Percentiles rank a stretch among this genome's conserved stretches.
Conservation (phyloP, 2,329 filamentous ascomycete genomes). For the Microsporum canis region DNA sequence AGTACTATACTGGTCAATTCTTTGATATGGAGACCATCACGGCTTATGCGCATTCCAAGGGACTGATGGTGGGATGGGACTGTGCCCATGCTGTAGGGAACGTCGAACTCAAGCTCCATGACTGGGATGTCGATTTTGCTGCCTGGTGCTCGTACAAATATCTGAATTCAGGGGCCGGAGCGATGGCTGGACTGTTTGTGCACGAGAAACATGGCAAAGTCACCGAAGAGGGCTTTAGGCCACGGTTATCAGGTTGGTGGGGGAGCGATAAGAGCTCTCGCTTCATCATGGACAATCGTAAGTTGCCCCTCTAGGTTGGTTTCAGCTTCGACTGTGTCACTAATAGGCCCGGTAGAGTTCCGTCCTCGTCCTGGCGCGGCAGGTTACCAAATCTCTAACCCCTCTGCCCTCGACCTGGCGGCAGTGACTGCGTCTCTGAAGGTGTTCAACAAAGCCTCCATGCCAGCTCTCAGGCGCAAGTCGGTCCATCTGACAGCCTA, state of each 20-base stretch:
- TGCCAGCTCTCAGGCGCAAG: slow-evolving; percentile 57
- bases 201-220: slow-evolving; percentile 57
- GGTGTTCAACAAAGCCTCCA: slow-evolving; percentile 61
- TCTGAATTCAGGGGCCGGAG: slow-evolving; percentile 72
- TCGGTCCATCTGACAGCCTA: slow-evolving; percentile 65
- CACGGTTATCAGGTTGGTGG: slow-evolving; percentile 75
- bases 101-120: slow-evolving; percentile 64
- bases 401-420: slow-evolving; percentile 64
- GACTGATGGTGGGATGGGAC: slow-evolving; percentile 73
- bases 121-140: slow-evolving; percentile 86
- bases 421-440: slow-evolving; percentile 61
- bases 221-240: slow-evolving; percentile 44
- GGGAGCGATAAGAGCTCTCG: slow-evolving; percentile 64
- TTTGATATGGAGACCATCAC: slow-evolving; percentile 78
- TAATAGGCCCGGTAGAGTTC: slow-evolving; percentile 41
- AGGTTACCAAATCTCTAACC: slow-evolving; percentile 79
- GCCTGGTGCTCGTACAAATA: slow-evolving; percentile 95
- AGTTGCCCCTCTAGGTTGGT: slow-evolving; percentile 10
- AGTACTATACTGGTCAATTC: slow-evolving; percentile 84
- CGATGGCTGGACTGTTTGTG: slow-evolving; percentile 70
- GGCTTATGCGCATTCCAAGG: slow-evolving; percentile 57
- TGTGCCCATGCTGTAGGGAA: slow-evolving; percentile 80
- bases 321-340: background rate
- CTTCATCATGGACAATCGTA: slow-evolving; percentile 69
- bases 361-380: slow-evolving; percentile 64